Percentiles rank a stretch among this genome's conserved stretches.
Evolutionary conservation across 23 red algal genomes (phyloP).

Genomic region (Gracilaria gracilis): DNA sequence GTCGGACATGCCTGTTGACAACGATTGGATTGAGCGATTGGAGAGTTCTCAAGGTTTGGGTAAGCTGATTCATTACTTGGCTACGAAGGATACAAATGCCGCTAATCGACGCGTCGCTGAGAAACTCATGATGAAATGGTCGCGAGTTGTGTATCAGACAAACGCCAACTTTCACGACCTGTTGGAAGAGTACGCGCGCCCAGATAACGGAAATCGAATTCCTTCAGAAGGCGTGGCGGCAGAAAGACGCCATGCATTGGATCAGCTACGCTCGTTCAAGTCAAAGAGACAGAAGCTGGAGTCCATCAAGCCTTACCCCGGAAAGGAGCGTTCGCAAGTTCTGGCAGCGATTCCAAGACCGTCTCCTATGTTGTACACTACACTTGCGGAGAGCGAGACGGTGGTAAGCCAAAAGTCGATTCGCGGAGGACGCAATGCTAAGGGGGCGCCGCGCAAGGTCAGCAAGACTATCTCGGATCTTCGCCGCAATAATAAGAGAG

Average conservation of each 20-base stretch:
- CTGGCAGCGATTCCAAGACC: conserved; percentile 38
- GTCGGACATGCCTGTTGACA: conserved; percentile 73
- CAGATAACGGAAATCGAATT: conserved; percentile 39
- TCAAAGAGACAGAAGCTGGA: conserved; percentile 42
- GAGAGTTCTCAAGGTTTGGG: conserved; percentile 71
- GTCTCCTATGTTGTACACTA: conserved; percentile 57
- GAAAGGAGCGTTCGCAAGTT: conserved; percentile 33
- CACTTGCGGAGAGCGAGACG: conserved; percentile 56
- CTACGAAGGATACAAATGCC: conserved; percentile 57
- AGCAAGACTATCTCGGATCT: conserved; percentile 45
- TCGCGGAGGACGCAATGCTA: conserved; percentile 5
- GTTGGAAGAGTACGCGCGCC: conserved; percentile 60
- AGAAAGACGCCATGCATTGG: conserved; percentile 18
- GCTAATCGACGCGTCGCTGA: conserved; percentile 76
- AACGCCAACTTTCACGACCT: conserved; percentile 74
- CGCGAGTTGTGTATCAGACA: conserved; percentile 71
- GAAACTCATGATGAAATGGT: conserved; percentile 88
- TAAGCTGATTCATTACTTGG: conserved; percentile 79
- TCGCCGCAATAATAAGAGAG: conserved; percentile 34
- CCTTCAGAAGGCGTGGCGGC: conserved; percentile 60
- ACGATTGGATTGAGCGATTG: conserved; percentile 76
- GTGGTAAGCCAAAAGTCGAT: conserved; percentile 13
- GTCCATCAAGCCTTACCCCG: conserved; percentile 7
- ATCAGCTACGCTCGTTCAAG: conserved; percentile 40
- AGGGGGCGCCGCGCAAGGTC: conserved; percentile 21